These are phyloP conservation scores for Penicillium concentricum DNA, from an alignment of 2,329 filamentous ascomycete species.

Conservation along the genomic window DNA sequence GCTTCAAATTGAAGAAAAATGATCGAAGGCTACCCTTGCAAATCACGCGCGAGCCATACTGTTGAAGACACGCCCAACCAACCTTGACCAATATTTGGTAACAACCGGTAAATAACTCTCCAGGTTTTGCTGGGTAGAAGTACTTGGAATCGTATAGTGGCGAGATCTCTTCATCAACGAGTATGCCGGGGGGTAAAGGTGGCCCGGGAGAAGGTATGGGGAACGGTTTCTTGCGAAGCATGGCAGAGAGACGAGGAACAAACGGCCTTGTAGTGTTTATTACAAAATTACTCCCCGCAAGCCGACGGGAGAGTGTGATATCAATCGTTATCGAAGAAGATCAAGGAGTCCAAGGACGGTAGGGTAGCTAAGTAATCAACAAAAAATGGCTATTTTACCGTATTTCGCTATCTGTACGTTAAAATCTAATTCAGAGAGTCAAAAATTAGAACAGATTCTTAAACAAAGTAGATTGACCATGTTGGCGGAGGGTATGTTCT, in stretches of 20 bases:
- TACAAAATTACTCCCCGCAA: conserved; percentile 15
- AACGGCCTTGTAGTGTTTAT: conserved; percentile 24
- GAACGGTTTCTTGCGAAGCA: conserved; percentile 30
- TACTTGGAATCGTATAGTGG: conserved; percentile 28
- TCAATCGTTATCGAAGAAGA: conserved; percentile 17
- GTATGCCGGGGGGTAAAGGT: conserved; percentile 22
- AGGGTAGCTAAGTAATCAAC: background rate
- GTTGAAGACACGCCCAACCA: conserved; percentile 34
- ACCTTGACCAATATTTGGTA: conserved; percentile 32
- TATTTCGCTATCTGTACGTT: no score
- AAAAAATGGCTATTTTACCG: background rate
- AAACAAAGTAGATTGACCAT: background rate
- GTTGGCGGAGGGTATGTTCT: no score
- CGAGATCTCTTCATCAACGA: conserved; percentile 32
- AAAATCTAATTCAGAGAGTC: background rate
- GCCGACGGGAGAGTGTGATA: conserved; percentile 14
- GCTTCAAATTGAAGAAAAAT: conserved; percentile 16
- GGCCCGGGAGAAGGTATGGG: conserved; percentile 24
- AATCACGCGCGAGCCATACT: conserved; percentile 33
- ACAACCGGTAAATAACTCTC: conserved; percentile 29
- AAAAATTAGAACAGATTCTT: no score
- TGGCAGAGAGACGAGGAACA: conserved; percentile 17
- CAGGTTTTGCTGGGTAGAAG: conserved; percentile 33
- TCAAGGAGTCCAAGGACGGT: background rate
- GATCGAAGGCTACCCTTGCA: conserved; percentile 26